A percentile compares a stretch with the other conserved stretches of the same genome.
phyloP scores from a whole-genome alignment of 495 filamentous ascomycete genomes.

The Halenospora varia region DNA sequence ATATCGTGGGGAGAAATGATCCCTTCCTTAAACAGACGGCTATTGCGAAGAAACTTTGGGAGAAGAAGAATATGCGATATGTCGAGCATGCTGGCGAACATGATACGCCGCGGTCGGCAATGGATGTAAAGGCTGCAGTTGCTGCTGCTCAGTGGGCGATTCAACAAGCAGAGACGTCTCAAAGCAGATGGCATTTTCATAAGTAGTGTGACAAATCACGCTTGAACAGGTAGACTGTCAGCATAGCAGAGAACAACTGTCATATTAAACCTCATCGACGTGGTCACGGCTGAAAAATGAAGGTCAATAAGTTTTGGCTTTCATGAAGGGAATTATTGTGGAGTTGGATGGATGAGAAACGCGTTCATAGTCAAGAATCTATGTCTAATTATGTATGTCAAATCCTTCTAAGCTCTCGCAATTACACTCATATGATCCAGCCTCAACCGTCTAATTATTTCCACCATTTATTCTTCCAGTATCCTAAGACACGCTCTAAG shows the following conservation, averaged over 20 bases:
- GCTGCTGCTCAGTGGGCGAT: neutral
- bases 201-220: neutral
- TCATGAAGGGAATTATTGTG: neutral
- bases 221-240: neutral
- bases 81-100: constrained; percentile 1
- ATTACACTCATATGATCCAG: neutral
- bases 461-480: neutral
- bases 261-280: neutral
- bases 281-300: neutral
- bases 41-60: neutral
- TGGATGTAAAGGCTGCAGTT: neutral
- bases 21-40: neutral
- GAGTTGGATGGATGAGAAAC: too few relatives aligned
- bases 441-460: neutral
- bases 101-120: neutral
- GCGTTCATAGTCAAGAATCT: too few relatives aligned
- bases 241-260: neutral
- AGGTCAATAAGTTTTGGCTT: neutral
- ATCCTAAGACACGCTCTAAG: neutral
- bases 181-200: neutral
- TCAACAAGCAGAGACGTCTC: neutral
- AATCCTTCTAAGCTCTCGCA: neutral
- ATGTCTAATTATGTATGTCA: neutral
- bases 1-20: constrained; percentile 5
- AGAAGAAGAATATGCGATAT: constrained; percentile 3